Evolutionary conservation across 2,329 filamentous ascomycete genomes (phyloP).

Genomic region (Keithomyces neogunnii): DNA sequence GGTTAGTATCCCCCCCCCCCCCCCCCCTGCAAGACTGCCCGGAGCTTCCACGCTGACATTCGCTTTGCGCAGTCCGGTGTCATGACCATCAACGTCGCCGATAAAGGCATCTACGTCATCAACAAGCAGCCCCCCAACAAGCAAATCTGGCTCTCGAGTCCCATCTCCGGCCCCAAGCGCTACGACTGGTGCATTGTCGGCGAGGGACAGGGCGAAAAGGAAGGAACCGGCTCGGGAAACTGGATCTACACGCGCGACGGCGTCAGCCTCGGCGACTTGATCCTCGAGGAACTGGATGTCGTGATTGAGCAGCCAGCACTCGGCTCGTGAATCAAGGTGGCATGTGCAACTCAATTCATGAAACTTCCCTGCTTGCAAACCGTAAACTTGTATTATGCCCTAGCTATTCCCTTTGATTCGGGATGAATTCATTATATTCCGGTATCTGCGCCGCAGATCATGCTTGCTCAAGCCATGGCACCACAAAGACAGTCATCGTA

Average conservation of each 20-base stretch:
- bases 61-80: constrained; percentile 65
- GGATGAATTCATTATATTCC: no score
- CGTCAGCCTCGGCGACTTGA: constrained; percentile 61
- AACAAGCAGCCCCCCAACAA: constrained; percentile 99
- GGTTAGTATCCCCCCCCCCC: constrained; percentile 43
- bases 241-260: constrained; percentile 89
- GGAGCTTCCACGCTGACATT: constrained; percentile 1
- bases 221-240: constrained; percentile 61
- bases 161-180: constrained; percentile 82
- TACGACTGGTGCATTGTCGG: constrained; percentile 79
- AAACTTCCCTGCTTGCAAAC: not conserved
- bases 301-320: constrained; percentile 34
- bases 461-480: no score
- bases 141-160: constrained; percentile 94
- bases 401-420: no score
- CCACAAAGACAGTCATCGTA: no score
- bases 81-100: constrained; percentile 62
- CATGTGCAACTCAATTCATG: not conserved
- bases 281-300: constrained; percentile 69
- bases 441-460: no score
- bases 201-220: constrained; percentile 66
- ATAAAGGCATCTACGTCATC: constrained; percentile 77
- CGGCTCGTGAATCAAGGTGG: constrained; percentile 11
- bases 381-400: not conserved
- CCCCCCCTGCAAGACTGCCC: not conserved